Evolutionary conservation across 371 early-diverging fungal species (phyloP).

Genomic region (Mycotypha africana): DNA sequence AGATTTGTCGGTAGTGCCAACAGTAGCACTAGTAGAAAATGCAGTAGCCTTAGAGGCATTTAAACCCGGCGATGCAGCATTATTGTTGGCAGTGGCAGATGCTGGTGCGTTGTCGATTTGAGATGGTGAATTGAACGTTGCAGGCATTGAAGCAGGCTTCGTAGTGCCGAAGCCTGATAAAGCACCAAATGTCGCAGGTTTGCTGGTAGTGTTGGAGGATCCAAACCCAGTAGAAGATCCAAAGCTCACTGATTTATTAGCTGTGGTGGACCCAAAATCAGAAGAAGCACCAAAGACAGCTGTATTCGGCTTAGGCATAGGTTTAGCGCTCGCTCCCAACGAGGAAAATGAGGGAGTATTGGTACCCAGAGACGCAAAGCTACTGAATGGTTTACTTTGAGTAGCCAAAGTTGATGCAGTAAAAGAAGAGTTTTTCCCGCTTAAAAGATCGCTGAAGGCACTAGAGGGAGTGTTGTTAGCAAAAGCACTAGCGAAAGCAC

Average conservation of each 20-base stretch:
- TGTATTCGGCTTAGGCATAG: no score
- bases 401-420: not conserved
- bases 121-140: no score
- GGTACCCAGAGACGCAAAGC: not conserved
- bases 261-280: no score
- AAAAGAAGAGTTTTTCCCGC: conserved; percentile 4
- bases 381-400: conserved; percentile 4
- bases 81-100: conserved; percentile 1
- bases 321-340: no score
- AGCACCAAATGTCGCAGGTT: not conserved
- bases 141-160: not conserved
- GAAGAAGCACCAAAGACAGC: no score
- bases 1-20: not conserved
- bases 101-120: not conserved
- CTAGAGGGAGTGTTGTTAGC: not conserved
- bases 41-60: conserved; percentile 1
- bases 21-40: not conserved
- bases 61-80: conserved; percentile 10
- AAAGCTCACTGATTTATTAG: no score
- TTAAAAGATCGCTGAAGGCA: conserved; percentile 12
- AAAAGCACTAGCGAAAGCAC: conserved; percentile 3
- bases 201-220: conserved; percentile 1
- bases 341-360: conserved; percentile 3
- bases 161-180: not conserved
- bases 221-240: conserved; percentile 18